These are phyloP conservation scores for Apiospora malaysiana DNA, from an alignment of 2,329 filamentous ascomycete species.

Conservation along the genomic window DNA sequence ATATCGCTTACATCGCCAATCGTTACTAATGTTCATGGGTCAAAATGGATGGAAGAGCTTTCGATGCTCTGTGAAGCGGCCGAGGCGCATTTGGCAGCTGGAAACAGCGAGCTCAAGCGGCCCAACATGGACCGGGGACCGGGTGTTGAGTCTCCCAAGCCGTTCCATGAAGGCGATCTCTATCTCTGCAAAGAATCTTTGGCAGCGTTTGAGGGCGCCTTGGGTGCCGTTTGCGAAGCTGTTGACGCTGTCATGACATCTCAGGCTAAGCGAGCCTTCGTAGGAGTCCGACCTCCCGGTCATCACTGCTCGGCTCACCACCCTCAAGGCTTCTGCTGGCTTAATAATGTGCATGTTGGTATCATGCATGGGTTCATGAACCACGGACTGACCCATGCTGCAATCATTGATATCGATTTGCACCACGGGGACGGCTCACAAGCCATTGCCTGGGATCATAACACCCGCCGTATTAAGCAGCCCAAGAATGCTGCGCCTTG, in stretches of 20 bases:
- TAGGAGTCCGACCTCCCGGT: conserved; percentile 89
- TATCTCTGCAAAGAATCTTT: conserved; percentile 89
- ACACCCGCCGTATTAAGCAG: conserved; percentile 68
- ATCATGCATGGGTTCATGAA: conserved; percentile 87
- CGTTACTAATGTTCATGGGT: conserved; percentile 90
- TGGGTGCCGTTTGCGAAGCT: conserved; percentile 93
- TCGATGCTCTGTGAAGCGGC: conserved; percentile 83
- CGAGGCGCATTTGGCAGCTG: conserved; percentile 77
- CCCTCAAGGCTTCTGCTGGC: conserved; percentile 96
- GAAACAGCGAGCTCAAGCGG: conserved; percentile 74
- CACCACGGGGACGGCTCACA: conserved; percentile 97
- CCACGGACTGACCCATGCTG: conserved; percentile 90
- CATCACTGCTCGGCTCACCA: conserved; percentile 92
- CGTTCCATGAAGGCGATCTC: conserved; percentile 86
- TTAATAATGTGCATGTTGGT: conserved; percentile 97
- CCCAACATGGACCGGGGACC: conserved; percentile 64
- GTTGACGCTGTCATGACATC: conserved; percentile 80
- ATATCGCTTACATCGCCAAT: conserved; percentile 75
- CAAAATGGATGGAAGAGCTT: conserved; percentile 92
- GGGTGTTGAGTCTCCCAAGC: conserved; percentile 52
- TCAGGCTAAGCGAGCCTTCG: conserved; percentile 80
- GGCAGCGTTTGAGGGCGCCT: conserved; percentile 84
- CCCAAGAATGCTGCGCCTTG: conserved; percentile 74
- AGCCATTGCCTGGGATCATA: conserved; percentile 89
- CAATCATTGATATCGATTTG: conserved; percentile 90